These are phyloP conservation scores for Stagonosporopsis cucurbitacearum DNA, from an alignment of 2,329 filamentous ascomycete genomes.

Conservation along the genomic window DNA sequence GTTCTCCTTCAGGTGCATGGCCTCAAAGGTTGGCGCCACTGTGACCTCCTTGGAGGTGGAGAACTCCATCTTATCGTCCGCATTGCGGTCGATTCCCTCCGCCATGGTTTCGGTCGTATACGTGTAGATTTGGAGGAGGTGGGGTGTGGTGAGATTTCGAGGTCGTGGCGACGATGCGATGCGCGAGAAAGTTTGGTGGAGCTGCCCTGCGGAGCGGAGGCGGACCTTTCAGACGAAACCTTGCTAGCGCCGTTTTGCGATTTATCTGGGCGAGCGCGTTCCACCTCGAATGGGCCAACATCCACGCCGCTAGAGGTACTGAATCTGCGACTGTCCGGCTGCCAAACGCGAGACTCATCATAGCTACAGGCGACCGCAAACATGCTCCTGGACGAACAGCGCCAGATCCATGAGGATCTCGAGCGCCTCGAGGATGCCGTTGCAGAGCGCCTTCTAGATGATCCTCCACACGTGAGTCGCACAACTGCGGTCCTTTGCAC, in stretches of 20 bases:
- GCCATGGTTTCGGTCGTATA: conserved; percentile 69
- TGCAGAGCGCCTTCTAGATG: conserved; percentile 84
- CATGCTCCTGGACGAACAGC: conserved; percentile 91
- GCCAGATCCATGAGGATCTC: conserved; percentile 93
- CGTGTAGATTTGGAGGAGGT: not conserved
- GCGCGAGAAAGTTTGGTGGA: conserved; percentile 37
- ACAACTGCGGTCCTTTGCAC: not conserved
- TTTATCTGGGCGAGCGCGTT: conserved; percentile 24
- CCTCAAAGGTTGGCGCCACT: conserved; percentile 76
- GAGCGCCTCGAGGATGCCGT: conserved; percentile 95
- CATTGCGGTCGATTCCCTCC: conserved; percentile 89
- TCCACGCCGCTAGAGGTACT: conserved; percentile 33
- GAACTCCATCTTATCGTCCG: conserved; percentile 97
- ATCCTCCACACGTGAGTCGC: conserved; percentile 79
- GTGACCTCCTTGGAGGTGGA: conserved; percentile 97
- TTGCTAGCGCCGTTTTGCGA: conserved; percentile 25
- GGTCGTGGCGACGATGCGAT: conserved; percentile 18
- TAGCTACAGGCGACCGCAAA: conserved; percentile 31
- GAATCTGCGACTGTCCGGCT: conserved; percentile 21
- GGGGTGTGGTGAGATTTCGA: conserved; percentile 6
- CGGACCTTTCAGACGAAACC: conserved; percentile 24
- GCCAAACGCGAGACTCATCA: conserved; percentile 25
- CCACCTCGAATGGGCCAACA: conserved; percentile 22
- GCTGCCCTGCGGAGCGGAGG: conserved; percentile 23
- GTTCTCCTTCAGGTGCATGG: conserved; percentile 96